Percentiles rank a stretch among this genome's conserved stretches.
These are phyloP conservation scores for Endothia cerciana DNA, from an alignment of 2,329 filamentous ascomycete species.

Conservation along the genomic window DNA sequence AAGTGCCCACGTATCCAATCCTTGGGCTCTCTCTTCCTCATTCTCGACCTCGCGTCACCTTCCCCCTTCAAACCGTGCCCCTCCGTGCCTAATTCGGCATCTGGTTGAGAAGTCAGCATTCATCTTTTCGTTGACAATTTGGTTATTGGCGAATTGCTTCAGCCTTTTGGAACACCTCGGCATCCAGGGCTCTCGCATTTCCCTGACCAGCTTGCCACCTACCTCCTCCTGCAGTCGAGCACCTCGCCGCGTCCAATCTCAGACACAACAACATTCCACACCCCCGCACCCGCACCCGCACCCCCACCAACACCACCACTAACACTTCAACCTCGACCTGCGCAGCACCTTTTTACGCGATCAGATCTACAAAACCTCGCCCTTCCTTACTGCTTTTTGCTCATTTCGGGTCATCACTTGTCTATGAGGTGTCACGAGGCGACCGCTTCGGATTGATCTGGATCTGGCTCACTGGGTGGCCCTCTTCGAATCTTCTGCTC, in stretches of 20 bases:
- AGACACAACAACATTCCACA: constrained; percentile 6
- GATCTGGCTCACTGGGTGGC: neutral
- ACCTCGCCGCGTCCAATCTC: constrained; percentile 12
- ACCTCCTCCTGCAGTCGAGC: neutral
- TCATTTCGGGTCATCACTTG: neutral
- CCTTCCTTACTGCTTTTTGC: neutral
- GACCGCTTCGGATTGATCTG: neutral
- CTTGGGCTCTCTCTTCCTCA: neutral
- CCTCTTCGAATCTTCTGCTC: neutral
- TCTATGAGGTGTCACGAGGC: neutral
- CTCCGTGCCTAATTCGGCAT: neutral
- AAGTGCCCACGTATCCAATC: neutral
- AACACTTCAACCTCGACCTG: neutral
- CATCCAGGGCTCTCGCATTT: constrained; percentile 3
- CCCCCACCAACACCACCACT: neutral
- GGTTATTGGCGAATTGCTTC: constrained; percentile 17
- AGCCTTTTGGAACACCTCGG: constrained; percentile 15
- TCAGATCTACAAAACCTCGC: neutral
- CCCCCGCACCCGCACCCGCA: neutral
- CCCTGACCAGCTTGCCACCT: neutral
- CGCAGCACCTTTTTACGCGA: neutral
- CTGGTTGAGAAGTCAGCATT: constrained; percentile 11
- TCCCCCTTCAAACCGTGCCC: neutral
- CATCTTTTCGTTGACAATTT: constrained; percentile 26
- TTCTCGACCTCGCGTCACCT: neutral